Base-by-base conservation (phyloP, 2,329 filamentous ascomycete species). In the Fusarium metavorans region DNA sequence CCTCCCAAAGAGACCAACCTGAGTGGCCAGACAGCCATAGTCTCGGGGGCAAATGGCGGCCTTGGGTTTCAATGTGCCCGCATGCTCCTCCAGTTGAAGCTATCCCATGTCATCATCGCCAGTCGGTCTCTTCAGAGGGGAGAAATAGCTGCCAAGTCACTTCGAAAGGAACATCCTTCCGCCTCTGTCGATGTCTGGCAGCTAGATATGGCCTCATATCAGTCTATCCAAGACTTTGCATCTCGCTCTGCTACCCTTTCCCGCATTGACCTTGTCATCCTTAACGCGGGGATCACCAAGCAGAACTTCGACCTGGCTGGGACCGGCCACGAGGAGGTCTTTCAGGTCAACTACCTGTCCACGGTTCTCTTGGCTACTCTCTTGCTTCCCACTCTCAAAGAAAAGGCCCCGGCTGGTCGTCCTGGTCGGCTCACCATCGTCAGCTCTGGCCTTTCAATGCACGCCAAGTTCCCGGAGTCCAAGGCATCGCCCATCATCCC, bases 21-120 rank as follows among this genome's bases (percentile, higher is more conserved):
- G 43, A 74, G 77, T 13, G 81, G 82, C 3, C 77, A 84, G 67
- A 81, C 81, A 1, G 84, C 85, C 56, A 84, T 89, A 37, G 80
- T 89, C 9, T 87, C 87, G 0, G 87, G 87, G 3, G 77, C 83
- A 14, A 88, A 86, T 70, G 78, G 74, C 1, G 87, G 87, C 0
- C 79, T 89, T 0, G 87, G 87, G 1, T 79, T 85, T 14, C 85
- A 87, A 75, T 78, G 83, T 2, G 80, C 83, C 10, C 76, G 77
- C 0, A 85, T 86, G 67, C 80, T 88, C 52, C 81, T 85, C 3
- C 66, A 76, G 2, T 75, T 83, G 10, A 77, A 79, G 0, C 73
- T 87, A 13, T 82, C 82, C 3, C 82, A 79, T 35, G 76, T 89
- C 16, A 83, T 89, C 67, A 75, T 88, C 5, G 85, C 83, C 8